These are phyloP conservation scores for Nakaseomyces kungkrabaensis DNA, from an alignment of 1,139 yeast genomes.

Conservation along the genomic window DNA sequence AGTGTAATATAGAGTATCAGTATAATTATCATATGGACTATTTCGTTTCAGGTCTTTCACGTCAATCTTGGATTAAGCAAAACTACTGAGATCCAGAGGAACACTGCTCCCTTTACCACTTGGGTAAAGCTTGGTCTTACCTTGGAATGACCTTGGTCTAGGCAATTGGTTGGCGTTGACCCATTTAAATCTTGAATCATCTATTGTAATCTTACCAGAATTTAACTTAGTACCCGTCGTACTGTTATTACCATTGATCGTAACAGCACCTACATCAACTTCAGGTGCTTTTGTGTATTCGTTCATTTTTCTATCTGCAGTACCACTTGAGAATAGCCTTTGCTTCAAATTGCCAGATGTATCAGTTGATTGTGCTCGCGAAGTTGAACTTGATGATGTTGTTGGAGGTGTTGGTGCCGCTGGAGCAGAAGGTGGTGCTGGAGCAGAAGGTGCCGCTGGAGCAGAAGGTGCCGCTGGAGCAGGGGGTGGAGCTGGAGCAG, in stretches of 20 bases:
- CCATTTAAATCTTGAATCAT: constrained; percentile 70
- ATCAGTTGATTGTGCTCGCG: constrained; percentile 17
- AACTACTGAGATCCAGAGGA: constrained; percentile 55
- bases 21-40: neutral
- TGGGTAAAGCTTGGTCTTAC: constrained; percentile 69
- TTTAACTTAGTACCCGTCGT: constrained; percentile 37
- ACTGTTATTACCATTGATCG: constrained; percentile 24
- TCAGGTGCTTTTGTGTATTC: constrained; percentile 22
- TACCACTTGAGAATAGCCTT: constrained; percentile 26
- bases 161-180: constrained; percentile 63
- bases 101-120: constrained; percentile 95
- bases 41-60: neutral
- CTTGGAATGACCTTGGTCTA: constrained; percentile 68
- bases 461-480: constrained; percentile 10
- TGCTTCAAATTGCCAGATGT: constrained; percentile 22
- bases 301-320: constrained; percentile 13
- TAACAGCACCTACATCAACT: constrained; percentile 31
- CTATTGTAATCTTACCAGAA: constrained; percentile 42
- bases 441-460: constrained; percentile 15
- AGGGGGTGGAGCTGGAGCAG: constrained; percentile 8
- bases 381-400: constrained; percentile 6
- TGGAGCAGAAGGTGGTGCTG: constrained; percentile 13
- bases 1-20: neutral
- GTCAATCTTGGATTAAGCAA: constrained; percentile 17
- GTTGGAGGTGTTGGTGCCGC: constrained; percentile 15